Evolutionary conservation across 805 yeast genomes (phyloP).

Genomic region (Candida corydali): DNA sequence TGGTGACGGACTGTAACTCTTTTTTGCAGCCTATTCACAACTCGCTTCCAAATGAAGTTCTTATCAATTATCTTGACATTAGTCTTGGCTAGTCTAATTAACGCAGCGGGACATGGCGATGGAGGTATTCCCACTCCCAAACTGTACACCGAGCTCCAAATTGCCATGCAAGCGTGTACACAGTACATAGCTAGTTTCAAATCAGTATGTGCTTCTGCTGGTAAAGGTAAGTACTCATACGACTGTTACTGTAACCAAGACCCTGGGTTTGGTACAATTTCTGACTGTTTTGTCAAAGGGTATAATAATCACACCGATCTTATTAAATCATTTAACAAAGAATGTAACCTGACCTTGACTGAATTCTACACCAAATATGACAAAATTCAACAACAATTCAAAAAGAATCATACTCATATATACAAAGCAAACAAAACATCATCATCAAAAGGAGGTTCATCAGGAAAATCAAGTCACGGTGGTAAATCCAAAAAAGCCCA

Average conservation of each 20-base stretch:
- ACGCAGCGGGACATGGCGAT: constrained; percentile 3
- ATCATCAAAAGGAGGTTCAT: background rate
- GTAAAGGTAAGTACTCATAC: constrained; percentile 3
- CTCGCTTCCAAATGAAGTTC: background rate
- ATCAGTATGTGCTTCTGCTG: constrained; percentile 13
- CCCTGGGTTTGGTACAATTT: constrained; percentile 17
- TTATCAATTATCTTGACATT: background rate
- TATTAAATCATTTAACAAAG: constrained; percentile 12
- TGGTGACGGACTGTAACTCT: too few relatives aligned
- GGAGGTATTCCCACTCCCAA: too few relatives aligned
- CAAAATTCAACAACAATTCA: constrained; percentile 8
- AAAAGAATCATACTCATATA: constrained; percentile 2
- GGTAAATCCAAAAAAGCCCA: constrained; percentile 3
- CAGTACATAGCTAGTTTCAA: constrained; percentile 9
- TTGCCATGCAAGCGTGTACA: constrained; percentile 14
- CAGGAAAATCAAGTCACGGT: constrained; percentile 1
- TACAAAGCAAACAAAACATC: background rate
- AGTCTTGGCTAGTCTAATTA: background rate
- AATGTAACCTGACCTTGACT: constrained; percentile 12
- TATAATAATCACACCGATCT: constrained; percentile 14
- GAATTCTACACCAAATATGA: constrained; percentile 13
- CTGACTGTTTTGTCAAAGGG: constrained; percentile 20
- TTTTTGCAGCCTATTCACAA: background rate
- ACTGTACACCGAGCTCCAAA: constrained; percentile 6
- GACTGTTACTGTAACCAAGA: constrained; percentile 14